phyloP scores from a whole-genome alignment of 805 yeast species.

The Saccharomycopsis sp. region DNA sequence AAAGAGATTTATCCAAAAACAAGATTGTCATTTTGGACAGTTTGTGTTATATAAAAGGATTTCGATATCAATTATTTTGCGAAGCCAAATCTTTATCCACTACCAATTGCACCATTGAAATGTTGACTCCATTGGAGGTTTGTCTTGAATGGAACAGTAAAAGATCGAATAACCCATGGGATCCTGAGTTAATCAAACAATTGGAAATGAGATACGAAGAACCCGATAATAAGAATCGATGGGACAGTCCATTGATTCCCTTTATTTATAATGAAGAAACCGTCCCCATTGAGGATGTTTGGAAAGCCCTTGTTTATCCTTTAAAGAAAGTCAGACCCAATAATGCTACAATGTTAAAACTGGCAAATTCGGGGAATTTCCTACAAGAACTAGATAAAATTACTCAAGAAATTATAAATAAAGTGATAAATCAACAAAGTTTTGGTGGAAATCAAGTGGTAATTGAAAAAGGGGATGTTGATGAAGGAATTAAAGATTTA shows the following conservation, averaged over 20 bases:
- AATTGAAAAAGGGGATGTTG: constrained; percentile 29
- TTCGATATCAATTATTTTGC: constrained; percentile 86
- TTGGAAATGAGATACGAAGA: too few relatives aligned
- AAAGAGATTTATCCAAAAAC: constrained; percentile 59
- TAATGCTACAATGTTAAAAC: constrained; percentile 72
- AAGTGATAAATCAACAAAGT: constrained; percentile 53
- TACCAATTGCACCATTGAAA: constrained; percentile 73
- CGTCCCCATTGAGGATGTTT: constrained; percentile 55
- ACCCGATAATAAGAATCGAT: constrained; percentile 69
- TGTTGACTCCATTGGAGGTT: constrained; percentile 53
- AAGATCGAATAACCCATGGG: constrained; percentile 52
- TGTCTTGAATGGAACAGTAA: constrained; percentile 41
- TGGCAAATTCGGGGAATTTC: constrained; percentile 68
- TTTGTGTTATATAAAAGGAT: constrained; percentile 85
- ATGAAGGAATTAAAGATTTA: constrained; percentile 29
- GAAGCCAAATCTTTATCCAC: constrained; percentile 83
- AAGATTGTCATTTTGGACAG: constrained; percentile 80
- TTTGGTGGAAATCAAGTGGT: constrained; percentile 37
- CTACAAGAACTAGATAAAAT: constrained; percentile 66
- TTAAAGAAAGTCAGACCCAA: constrained; percentile 50
- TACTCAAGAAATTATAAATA: constrained; percentile 55
- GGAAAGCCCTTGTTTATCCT: constrained; percentile 41
- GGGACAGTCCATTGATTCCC: constrained; percentile 91
- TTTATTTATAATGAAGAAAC: constrained; percentile 40
- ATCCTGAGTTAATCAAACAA: constrained; percentile 51